Evolutionary conservation across 345 rosid genomes (phyloP), one percentile per base, ranked within the genome.

Genomic region (Brassica rapa): DNA sequence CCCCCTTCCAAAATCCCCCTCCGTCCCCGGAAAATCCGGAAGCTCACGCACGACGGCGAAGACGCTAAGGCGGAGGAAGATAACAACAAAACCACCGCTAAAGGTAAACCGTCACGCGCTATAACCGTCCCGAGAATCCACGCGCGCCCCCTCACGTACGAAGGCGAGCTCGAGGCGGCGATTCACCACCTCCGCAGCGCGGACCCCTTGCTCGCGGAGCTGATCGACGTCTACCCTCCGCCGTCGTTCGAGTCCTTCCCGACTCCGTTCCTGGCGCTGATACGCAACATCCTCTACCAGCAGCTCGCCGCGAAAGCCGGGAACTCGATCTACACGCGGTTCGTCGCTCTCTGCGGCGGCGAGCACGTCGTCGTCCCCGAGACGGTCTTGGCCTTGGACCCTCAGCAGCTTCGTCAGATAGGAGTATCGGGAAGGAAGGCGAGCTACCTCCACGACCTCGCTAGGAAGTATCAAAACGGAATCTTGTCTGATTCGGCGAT

Each of bases 351-450:
- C 12, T 94, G 97, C 35, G 93, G 94, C 12, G 93, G 96, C 1
- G 96, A 92, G 68, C 68, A 82, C 2, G 87, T 82, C 0, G 96
- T 89, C 8, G 63, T 89, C 11, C 97, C 98, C 0, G 94, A 90
- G 66, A 84, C 89, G 0, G 96, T 92, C n/a, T 84, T 94, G 4
- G 79, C 87, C 8, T 82, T 90, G 4, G 82, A 88, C 32, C 86
- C 92, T 2, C 94, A 87, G 10, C 90, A 90, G 88, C 88, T 90
- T 39, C 86, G 97, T 4, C 96, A 94, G 74, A 92, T 92, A 10
- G 97, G 98, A 8, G 88, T 94, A 1, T 94, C 98, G 0, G 94
- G 92, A 46, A 85, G 98, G 16, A 94, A 94, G 81, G 92, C 94
- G 2, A 90, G 94, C 63, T 94, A 94, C 83, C 93, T 94, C 62